Evolutionary conservation across 108 stramenopile genomes (phyloP), one percentile per base, ranked within the genome.

Genomic region (Seminavis robusta): DNA sequence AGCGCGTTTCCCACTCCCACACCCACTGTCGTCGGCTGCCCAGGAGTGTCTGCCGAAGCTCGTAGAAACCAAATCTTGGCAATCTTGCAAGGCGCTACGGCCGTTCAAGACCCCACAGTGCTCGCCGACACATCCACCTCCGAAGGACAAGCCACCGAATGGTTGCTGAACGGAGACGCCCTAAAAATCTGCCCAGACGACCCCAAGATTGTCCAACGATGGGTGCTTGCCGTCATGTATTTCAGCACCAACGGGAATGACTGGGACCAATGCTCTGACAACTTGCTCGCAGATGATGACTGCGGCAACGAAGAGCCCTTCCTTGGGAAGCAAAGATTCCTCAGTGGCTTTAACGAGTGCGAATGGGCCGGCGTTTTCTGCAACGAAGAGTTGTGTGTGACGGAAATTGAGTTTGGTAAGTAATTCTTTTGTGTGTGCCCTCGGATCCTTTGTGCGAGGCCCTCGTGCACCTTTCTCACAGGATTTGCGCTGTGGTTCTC

Each of bases 141-240:
- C 3, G 70, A 74, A 59, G 74, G 73, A 3, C 37, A 55, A 31
- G 79, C 79, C 19, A 46, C 52, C 5, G 38, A 63, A 2, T 80
- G 79, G 79, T 33, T 80, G 42, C 42, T 80, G 33, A 36, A 63
- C 21, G 55, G 62, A 25, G 70, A 71, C 24, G 32, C 16, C 1
- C 38, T 45, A 31, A 33, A 32, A 20, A 4, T 64, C 25, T 80
- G 79, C 47, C 73, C 73, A 2, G 53, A 64, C 29, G 59, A 69
- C 23, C 20, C 27, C 28, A 59, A 67, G 28, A 26, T 80, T 11
- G 34, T 80, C 15, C 89, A 91, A 51, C 89, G 89, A 15, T 91
- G 81, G 62, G 76, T 60, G 1, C 49, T 91, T 43, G 89, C 82
- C 6, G 71, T 76, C 17, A 77, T 91, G 66, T 91, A 91, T 61